Base-by-base conservation (phyloP, 768 basidiomycete species). In the Mycena filopes region DNA sequence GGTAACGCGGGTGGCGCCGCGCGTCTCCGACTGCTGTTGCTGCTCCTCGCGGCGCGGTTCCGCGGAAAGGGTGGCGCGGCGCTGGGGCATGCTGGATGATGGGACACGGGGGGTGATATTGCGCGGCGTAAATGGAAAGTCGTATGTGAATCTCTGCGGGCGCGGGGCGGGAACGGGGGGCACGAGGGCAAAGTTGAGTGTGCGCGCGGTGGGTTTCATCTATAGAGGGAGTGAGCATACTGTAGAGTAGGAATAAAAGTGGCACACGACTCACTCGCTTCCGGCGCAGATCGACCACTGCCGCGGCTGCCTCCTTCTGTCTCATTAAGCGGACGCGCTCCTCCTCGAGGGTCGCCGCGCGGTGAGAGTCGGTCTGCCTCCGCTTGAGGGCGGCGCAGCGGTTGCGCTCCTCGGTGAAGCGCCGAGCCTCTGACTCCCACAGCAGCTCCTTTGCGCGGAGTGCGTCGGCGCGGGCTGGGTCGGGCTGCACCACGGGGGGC, bases 251-350 rank as follows among this genome's bases (percentile, higher is more conserved):
- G 20, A 26, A 16, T 9, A 46, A 3, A 10, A 36, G 15, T 10
- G 23, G 42, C 16, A 20, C 18, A n/a, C 8, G 21, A 53, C 49
- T 36, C 47, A 57, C 48, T 31, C 48, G 28, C 0, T 41, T 48
- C 8, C 55, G 48, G 16, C 55, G 47, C 12, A 66, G 33, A 16
- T 62, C 60, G 0, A 62, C 46, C 1, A 18, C 53, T 4, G 60
- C 60, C 12, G 68, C 68, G 0, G 68, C 68, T 2, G 68, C 68
- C 60, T 69, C 68, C 26, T 66, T 69, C 60, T 69, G 68, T 60
- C 60, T 69, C 3, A 60, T 33, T 10, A 63, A 43, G 5, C 68
- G 64, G 0, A 66, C 3, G 6, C 68, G 63, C 33, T 69, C 68
- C 46, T 58, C 50, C 57, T 69, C 68, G 2, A 40, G 7, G 4